These are phyloP conservation scores for Barnettozyma sp. DNA, from an alignment of 805 yeast genomes.

Conservation along the genomic window DNA sequence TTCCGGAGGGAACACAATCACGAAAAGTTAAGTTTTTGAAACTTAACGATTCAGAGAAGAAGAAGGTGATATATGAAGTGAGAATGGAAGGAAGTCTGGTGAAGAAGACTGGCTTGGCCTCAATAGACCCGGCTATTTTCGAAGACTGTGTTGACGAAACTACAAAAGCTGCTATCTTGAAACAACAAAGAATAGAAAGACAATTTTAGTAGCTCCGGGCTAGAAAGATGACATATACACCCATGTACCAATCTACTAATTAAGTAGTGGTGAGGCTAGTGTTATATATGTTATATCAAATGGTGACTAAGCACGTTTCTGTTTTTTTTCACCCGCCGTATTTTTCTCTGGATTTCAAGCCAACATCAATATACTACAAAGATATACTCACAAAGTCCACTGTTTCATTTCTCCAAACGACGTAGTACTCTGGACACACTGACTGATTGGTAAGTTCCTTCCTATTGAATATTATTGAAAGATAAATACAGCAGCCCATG, in stretches of 20 bases:
- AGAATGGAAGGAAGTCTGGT: conserved; percentile 39
- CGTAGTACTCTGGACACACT: no score
- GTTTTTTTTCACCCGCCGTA: no score
- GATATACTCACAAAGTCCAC: no score
- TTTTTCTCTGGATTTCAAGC: not conserved
- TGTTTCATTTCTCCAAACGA: no score
- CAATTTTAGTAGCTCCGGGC: conserved; percentile 6
- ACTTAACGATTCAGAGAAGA: conserved; percentile 20
- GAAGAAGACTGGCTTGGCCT: conserved; percentile 56
- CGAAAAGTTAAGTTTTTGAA: conserved; percentile 23
- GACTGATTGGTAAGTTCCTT: no score
- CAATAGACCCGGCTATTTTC: conserved; percentile 53
- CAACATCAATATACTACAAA: no score
- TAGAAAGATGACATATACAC: no score
- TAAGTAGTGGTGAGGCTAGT: no score
- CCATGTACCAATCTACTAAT: no score
- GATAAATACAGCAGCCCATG: no score
- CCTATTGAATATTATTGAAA: no score
- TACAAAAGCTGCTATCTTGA: conserved; percentile 49
- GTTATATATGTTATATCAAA: no score
- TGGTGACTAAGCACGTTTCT: not conserved
- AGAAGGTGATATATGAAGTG: conserved; percentile 41
- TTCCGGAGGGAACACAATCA: conserved; percentile 75
- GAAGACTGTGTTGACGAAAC: conserved; percentile 53
- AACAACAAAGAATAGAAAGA: conserved; percentile 39